These are phyloP conservation scores for Neofusicoccum ribis DNA, from an alignment of 2,329 filamentous ascomycete genomes.

Conservation along the genomic window DNA sequence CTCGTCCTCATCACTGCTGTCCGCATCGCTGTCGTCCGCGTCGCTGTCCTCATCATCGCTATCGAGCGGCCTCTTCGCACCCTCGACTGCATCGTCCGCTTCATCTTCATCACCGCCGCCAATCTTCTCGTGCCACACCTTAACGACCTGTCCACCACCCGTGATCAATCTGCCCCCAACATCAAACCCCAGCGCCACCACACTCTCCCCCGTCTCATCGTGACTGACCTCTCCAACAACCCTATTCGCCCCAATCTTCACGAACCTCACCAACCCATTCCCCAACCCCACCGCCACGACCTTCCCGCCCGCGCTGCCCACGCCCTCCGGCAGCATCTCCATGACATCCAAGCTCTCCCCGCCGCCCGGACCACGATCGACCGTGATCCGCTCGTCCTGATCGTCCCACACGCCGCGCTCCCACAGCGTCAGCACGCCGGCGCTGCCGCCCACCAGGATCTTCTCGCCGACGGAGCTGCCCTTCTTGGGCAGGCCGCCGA, in stretches of 20 bases:
- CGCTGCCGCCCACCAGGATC: slow-evolving; percentile 74
- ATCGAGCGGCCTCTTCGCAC: slow-evolving; percentile 32
- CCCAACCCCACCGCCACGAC: slow-evolving; percentile 78
- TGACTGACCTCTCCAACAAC: slow-evolving; percentile 69
- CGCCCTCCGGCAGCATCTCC: slow-evolving; percentile 66
- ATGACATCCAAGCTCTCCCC: slow-evolving; percentile 83
- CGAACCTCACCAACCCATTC: slow-evolving; percentile 75
- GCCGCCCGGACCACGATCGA: slow-evolving; percentile 59
- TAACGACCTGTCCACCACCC: slow-evolving; percentile 80
- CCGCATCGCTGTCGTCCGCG: slow-evolving; percentile 27
- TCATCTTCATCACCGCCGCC: slow-evolving; percentile 44
- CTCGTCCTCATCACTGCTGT: slow-evolving; percentile 47
- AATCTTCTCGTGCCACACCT: slow-evolving; percentile 83
- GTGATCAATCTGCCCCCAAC: slow-evolving; percentile 83
- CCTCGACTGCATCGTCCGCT: slow-evolving; percentile 45
- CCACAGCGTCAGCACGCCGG: slow-evolving; percentile 87
- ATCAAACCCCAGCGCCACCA: slow-evolving; percentile 81
- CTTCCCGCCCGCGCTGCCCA: slow-evolving; percentile 64
- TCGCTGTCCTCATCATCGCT: slow-evolving; percentile 42
- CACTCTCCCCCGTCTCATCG: slow-evolving; percentile 73
- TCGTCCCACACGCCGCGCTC: slow-evolving; percentile 95
- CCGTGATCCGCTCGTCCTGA: slow-evolving; percentile 82
- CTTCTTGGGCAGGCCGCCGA: slow-evolving; percentile 69
- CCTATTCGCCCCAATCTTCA: slow-evolving; percentile 72
- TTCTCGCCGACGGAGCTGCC: slow-evolving; percentile 70